Percentiles rank a stretch among this genome's conserved stretches.
These are phyloP conservation scores for Olyra latifolia DNA, from an alignment of 176 grass and related monocot species.

Conservation along the genomic window DNA sequence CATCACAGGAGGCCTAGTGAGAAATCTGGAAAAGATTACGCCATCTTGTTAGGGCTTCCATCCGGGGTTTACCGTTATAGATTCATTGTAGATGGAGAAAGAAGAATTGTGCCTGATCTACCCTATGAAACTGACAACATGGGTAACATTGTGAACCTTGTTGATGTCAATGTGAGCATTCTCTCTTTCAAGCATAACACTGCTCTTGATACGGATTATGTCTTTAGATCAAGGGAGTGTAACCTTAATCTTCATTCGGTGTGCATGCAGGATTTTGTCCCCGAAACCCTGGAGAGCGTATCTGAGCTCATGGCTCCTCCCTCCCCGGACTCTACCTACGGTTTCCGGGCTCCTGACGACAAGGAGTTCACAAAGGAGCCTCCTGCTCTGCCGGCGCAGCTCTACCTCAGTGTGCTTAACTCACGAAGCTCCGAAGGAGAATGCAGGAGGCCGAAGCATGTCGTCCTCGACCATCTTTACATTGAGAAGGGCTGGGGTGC, in stretches of 20 bases:
- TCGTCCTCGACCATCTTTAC: slow-evolving; percentile 81
- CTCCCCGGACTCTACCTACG: slow-evolving; percentile 67
- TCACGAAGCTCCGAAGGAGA: slow-evolving; percentile 30
- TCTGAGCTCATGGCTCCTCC: slow-evolving; percentile 60
- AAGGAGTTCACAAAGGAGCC: slow-evolving; percentile 82
- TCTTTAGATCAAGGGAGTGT: not conserved
- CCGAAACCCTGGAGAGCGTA: slow-evolving; percentile 65
- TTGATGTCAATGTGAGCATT: slow-evolving; percentile 74
- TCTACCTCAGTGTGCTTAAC: slow-evolving; percentile 61
- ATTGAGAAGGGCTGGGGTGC: slow-evolving; percentile 61
- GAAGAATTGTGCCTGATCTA: slow-evolving; percentile 55
- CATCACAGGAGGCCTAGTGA: slow-evolving; percentile 59
- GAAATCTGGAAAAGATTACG: slow-evolving; percentile 78
- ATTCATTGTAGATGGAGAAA: slow-evolving; percentile 83
- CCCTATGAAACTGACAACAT: slow-evolving; percentile 58
- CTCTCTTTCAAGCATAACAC: not conserved
- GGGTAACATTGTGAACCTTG: slow-evolving; percentile 63
- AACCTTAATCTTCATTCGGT: not conserved
- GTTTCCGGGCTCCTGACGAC: slow-evolving; percentile 50
- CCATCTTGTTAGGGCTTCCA: slow-evolving; percentile 72
- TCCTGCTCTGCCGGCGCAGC: slow-evolving; percentile 57
- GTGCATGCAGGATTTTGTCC: slow-evolving; percentile 63
- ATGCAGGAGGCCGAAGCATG: slow-evolving; percentile 56
- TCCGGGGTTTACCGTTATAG: slow-evolving; percentile 74
- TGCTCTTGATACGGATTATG: not conserved